A percentile compares a stretch with the other conserved stretches of the same genome.
Conservation (phyloP, 345 rosid species). For the Pseudoturritis turrita region DNA sequence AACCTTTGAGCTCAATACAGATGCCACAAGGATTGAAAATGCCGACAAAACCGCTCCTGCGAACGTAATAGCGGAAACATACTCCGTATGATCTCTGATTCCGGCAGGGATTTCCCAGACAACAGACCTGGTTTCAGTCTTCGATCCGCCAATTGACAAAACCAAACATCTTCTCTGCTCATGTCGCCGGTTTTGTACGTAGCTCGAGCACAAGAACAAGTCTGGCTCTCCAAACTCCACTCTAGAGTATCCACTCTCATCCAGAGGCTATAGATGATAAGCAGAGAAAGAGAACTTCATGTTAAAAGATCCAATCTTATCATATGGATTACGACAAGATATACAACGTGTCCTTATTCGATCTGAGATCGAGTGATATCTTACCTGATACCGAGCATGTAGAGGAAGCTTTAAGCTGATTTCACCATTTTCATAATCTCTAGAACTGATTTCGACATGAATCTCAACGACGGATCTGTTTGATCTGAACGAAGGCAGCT, state of each 20-base stretch:
- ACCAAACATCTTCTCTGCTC: constrained; percentile 38
- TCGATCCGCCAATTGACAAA: constrained; percentile 23
- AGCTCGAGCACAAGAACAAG: constrained; percentile 43
- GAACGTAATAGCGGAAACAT: constrained; percentile 57
- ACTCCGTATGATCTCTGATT: constrained; percentile 38
- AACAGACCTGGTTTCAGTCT: constrained; percentile 21
- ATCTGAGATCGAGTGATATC: neutral
- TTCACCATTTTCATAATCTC: constrained; percentile 33
- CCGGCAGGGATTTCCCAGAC: constrained; percentile 71
- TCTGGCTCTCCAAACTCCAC: constrained; percentile 64
- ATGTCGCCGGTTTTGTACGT: constrained; percentile 11
- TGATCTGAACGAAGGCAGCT: constrained; percentile 68
- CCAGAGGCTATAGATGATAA: constrained; percentile 39
- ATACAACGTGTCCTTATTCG: neutral
- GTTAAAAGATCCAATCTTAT: neutral
- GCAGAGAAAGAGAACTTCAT: neutral
- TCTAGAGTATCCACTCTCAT: constrained; percentile 57
- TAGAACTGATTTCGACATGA: constrained; percentile 44
- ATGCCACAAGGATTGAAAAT: constrained; percentile 38
- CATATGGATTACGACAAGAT: neutral
- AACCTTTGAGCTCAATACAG: constrained; percentile 35
- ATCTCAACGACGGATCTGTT: constrained; percentile 73
- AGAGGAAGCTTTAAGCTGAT: constrained; percentile 58
- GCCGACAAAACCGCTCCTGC: constrained; percentile 43
- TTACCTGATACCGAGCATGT: constrained; percentile 79